Evolutionary conservation across 805 yeast species (phyloP).

Genomic region (Starmera caribaea): DNA sequence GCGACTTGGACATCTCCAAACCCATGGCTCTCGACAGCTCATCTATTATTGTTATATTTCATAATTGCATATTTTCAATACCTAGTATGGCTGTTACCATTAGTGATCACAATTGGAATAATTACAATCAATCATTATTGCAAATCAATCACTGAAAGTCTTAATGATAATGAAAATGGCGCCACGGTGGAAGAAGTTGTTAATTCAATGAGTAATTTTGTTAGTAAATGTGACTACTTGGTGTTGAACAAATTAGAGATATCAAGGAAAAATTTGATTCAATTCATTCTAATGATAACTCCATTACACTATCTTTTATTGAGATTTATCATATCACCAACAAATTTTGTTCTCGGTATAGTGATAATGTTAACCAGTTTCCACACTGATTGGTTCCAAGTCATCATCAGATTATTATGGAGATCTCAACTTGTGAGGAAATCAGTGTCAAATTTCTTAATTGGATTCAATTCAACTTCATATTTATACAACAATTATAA

Average conservation of each 20-base stretch:
- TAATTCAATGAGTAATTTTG: constrained; percentile 32
- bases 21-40: constrained; percentile 27
- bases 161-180: constrained; percentile 24
- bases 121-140: constrained; percentile 30
- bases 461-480: constrained; percentile 13
- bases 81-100: too few relatives aligned
- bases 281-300: constrained; percentile 24
- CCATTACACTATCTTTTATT: constrained; percentile 29
- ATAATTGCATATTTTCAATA: constrained; percentile 1
- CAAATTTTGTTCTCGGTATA: constrained; percentile 23
- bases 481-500: constrained; percentile 19
- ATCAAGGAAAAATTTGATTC: constrained; percentile 22
- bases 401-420: constrained; percentile 35
- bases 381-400: constrained; percentile 37
- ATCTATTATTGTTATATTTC: constrained; percentile 26
- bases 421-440: constrained; percentile 32
- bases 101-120: too few relatives aligned
- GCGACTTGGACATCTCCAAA: constrained; percentile 41
- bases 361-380: constrained; percentile 29
- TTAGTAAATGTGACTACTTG: constrained; percentile 20
- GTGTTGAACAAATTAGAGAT: constrained; percentile 10
- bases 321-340: constrained; percentile 25
- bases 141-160: constrained; percentile 32
- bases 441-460: constrained; percentile 28
- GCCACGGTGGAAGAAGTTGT: constrained; percentile 41